These are phyloP conservation scores for Psilocybe tampanensis DNA, from an alignment of 768 basidiomycete species.

Conservation along the genomic window DNA sequence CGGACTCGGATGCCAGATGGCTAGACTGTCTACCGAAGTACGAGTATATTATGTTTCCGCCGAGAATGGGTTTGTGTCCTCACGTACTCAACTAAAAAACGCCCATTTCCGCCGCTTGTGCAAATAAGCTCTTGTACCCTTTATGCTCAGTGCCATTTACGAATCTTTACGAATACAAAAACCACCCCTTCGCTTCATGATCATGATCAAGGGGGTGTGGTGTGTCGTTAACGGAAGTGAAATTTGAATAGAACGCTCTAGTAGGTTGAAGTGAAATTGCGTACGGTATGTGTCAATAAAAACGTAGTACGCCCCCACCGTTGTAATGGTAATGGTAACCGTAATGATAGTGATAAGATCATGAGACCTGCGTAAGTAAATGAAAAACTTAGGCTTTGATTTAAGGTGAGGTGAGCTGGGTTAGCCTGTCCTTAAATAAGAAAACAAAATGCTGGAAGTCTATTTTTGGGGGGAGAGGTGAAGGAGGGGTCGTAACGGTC, in stretches of 20 bases:
- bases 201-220: too few relatives aligned
- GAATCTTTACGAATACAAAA: too few relatives aligned
- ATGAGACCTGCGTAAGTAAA: not conserved
- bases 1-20: too few relatives aligned
- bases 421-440: not conserved
- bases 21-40: conserved; percentile 6
- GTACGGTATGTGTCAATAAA: not conserved
- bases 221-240: not conserved
- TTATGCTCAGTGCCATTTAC: not conserved
- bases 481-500: not conserved
- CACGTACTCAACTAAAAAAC: not conserved
- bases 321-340: too few relatives aligned
- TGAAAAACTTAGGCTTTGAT: conserved; percentile 4
- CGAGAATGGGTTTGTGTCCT: conserved; percentile 1
- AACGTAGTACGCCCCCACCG: not conserved
- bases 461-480: too few relatives aligned
- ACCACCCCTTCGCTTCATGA: too few relatives aligned
- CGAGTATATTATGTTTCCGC: not conserved
- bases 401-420: not conserved
- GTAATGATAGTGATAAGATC: not conserved
- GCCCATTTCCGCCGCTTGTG: not conserved
- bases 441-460: not conserved
- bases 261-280: not conserved
- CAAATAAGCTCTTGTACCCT: not conserved
- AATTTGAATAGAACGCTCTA: too few relatives aligned